Evolutionary conservation across 257 asterid species (phyloP).

Genomic region (Lavandula angustifolia): DNA sequence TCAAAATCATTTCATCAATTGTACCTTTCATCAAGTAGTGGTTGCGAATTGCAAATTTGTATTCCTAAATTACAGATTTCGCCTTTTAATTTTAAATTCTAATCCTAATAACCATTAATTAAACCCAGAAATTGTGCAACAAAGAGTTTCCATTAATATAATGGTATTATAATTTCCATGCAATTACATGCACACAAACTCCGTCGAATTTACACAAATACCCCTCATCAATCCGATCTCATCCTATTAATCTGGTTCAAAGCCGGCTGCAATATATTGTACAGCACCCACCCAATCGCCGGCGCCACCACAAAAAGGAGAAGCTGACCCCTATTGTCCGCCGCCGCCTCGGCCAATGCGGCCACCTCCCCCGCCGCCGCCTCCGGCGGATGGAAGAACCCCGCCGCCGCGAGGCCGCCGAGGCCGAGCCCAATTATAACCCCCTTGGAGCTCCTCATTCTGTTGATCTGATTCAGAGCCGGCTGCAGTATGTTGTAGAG

Average conservation of each 20-base stretch:
- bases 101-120: too few species aligned
- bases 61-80: too few species aligned
- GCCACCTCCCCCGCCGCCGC: constrained; percentile 62
- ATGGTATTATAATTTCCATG: too few species aligned
- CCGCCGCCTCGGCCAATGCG: constrained; percentile 53
- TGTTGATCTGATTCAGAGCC: constrained; percentile 77
- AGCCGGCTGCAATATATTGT: constrained; percentile 89
- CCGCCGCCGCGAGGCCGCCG: constrained; percentile 21
- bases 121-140: too few species aligned
- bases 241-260: constrained; percentile 86
- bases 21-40: too few species aligned
- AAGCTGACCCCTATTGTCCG: constrained; percentile 80
- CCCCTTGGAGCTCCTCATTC: constrained; percentile 69
- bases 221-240: constrained; percentile 51
- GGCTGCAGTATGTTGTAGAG: constrained; percentile 88
- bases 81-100: too few species aligned
- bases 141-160: too few species aligned
- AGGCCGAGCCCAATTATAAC: constrained; percentile 65
- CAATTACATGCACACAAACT: too few species aligned
- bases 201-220: too few species aligned
- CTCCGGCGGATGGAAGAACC: constrained; percentile 38
- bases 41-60: too few species aligned
- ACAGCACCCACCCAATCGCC: constrained; percentile 79
- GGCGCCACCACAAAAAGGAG: constrained; percentile 85
- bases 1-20: too few species aligned